Base-by-base conservation (phyloP, 1,284 basidiomycete species). In the Irpex sp. region DNA sequence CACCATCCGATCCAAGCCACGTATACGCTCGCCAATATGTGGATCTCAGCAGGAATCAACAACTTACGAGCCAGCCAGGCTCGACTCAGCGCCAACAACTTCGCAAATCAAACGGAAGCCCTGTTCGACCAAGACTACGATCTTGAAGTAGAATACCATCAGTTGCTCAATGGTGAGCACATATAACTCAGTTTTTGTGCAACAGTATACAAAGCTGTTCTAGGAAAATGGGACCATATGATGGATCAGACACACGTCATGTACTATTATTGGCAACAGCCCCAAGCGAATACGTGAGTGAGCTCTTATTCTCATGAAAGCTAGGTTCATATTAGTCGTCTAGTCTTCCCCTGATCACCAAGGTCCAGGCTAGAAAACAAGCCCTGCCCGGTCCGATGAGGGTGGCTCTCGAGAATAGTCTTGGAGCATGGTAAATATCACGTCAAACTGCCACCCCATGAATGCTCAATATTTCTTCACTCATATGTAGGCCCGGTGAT, bases 181-280 rank as follows among this genome's bases (percentile, higher is more conserved):
- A 70, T 3, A 37, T 4, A 13, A 11, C 4, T 52, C 38, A 31
- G 5, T 31, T 13, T 47, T 47, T 47, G 9, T 2, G 21, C 17
- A 17, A 19, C 17, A 7, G 8, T n/a, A 4, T 38, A 40, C 6
- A 40, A 26, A 58, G 44, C 59, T 40, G 40, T 38, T 6, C 31
- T 21, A 85, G 83, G 83, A 4, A 87, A 87, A 81, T 87, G 85
- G 74, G 67, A 71, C 62, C 74, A 86, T 67, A 88, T 89, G 82
- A 87, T 90, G 82, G 82, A 85, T 65, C 87, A 89, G 69, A 87
- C 85, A 6, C 84, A 86, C 73, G 70, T 86, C 61, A 82, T 82
- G 68, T 88, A 88, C 66, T 82, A 80, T 66, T 89, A 90, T 72
- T 90, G 88, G 87, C 88, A 90, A 67, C 82, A 87, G 70, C 86